These are phyloP conservation scores for Cryptomeria japonica DNA, from an alignment of 75 land plant species.

Conservation along the genomic window DNA sequence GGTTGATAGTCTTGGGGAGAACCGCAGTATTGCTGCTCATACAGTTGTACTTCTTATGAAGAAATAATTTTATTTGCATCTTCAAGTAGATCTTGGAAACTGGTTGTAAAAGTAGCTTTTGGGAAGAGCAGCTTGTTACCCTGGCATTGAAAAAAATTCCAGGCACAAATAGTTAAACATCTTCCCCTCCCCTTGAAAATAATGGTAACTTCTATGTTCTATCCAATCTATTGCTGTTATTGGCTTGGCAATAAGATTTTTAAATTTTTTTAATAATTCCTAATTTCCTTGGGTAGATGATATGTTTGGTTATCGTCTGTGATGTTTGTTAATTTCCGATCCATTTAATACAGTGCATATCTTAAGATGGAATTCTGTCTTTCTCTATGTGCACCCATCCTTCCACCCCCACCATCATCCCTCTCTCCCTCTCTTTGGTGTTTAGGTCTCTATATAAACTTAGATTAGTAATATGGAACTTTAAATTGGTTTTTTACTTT, in stretches of 20 bases:
- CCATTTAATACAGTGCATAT: neutral
- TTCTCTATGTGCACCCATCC: no score
- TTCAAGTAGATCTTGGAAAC: neutral
- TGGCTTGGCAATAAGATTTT: neutral
- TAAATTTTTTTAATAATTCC: neutral
- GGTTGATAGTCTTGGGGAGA: constrained; percentile 96
- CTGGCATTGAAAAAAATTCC: neutral
- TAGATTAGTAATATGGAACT: no score
- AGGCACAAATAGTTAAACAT: neutral
- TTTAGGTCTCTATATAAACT: neutral
- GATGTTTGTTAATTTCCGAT: neutral
- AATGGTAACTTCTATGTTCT: neutral
- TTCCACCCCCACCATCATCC: no score
- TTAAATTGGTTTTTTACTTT: neutral
- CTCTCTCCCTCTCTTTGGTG: neutral
- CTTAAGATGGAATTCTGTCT: neutral
- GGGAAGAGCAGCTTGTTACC: neutral
- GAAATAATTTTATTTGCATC: constrained; percentile 31
- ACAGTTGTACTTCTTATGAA: constrained; percentile 93
- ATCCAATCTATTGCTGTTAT: neutral
- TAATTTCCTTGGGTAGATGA: neutral
- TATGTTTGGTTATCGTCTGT: neutral
- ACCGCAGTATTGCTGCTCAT: constrained; percentile 93
- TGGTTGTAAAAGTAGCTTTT: neutral
- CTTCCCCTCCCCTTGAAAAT: no score